Base-by-base conservation (phyloP, 2,329 filamentous ascomycete genomes). In the Westerdykella aurantiaca region DNA sequence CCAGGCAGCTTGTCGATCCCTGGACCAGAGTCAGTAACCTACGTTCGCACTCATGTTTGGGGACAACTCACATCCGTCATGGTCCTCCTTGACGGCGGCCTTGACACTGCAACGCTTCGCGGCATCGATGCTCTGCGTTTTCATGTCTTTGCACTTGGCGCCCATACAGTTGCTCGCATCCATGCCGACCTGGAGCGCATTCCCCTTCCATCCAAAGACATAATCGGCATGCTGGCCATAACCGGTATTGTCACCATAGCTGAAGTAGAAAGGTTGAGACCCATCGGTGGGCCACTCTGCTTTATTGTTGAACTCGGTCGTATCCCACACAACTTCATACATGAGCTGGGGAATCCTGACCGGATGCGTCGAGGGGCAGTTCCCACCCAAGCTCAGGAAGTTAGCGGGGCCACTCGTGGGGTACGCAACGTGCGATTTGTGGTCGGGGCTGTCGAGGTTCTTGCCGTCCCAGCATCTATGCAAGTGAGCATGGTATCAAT, bases 401-500 rank as follows among this genome's bases (percentile, higher is more conserved):
- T 45, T 48, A 18, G 53, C 53, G 12, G 55, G 50, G 25, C 55
- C 55, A 10, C 11, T 52, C 18, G 55, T 58, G 2, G 70, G 69
- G 48, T 72, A 71, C 16, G 70, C 58, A 21, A 71, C 64, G 51
- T 71, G 80, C 47, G 70, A 70, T 64, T 73, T 74, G 70, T 82
- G 79, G 61, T 82, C 73, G 1, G 58, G 43, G 17, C 73, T 74
- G 55, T 78, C 76, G 5, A 72, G 47, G 53, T 74, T 74, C 50
- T 64, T 67, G 48, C 72, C 72, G 43, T 75, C 72, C 72, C 72
- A 75, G 38, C 34, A 48, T 31, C 46, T 55, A 39, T 42, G 18
- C 17, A 13, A 18, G 7, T 18, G 13, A 22, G n/a, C 31, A 13
- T 33, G 4, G 7, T 21, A 13, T 12, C 22, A 35, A 16, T 31